A percentile compares a stretch with the other conserved stretches of the same genome.
phyloP scores from a whole-genome alignment of 345 rosid genomes.

The Jatropha curcas region DNA sequence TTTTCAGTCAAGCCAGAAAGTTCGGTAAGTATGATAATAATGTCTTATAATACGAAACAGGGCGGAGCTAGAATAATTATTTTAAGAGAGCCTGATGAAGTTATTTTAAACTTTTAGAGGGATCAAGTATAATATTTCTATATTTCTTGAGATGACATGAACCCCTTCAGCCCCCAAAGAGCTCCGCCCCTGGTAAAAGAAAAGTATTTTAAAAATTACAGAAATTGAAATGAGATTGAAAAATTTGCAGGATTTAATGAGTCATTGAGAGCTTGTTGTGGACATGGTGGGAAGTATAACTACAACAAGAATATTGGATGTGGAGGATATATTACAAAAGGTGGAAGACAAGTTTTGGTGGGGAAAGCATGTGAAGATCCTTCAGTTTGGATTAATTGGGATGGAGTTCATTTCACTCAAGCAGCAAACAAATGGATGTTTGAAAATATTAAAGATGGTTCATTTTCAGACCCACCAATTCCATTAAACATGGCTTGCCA shows the following conservation, averaged over 20 bases:
- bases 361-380: conserved; percentile 56
- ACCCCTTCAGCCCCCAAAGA: no score
- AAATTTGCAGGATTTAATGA: conserved; percentile 53
- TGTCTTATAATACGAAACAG: no score
- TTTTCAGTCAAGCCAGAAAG: conserved; percentile 51
- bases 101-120: no score
- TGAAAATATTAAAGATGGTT: conserved; percentile 32
- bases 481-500: conserved; percentile 48
- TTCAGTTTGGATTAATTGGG: conserved; percentile 42
- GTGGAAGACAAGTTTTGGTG: conserved; percentile 44
- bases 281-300: conserved; percentile 80
- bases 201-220: no score
- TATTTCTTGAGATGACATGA: no score
- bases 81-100: no score
- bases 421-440: conserved; percentile 47
- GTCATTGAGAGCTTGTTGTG: conserved; percentile 66
- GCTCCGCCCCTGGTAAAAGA: no score
- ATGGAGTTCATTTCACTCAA: conserved; percentile 52
- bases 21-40: conserved; percentile 54
- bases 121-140: no score
- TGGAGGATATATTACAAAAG: conserved; percentile 45
- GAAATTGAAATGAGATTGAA: no score
- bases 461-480: conserved; percentile 41
- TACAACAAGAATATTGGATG: conserved; percentile 52
- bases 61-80: no score